phyloP scores from a whole-genome alignment of 108 stramenopile genomes.

The Pelagomonas calceolata region DNA sequence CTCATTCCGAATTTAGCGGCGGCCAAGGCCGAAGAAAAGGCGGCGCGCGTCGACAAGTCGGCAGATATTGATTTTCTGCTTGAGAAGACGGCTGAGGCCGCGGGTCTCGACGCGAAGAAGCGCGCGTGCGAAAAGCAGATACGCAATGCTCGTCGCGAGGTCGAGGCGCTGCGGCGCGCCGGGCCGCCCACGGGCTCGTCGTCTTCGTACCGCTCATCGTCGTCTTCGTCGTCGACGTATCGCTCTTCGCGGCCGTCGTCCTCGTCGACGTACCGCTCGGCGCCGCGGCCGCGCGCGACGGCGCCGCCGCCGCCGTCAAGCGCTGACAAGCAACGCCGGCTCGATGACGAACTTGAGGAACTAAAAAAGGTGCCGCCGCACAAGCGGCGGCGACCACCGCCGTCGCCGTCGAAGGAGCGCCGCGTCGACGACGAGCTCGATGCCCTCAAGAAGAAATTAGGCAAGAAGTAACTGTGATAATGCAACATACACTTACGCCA shows the following conservation, averaged over 20 bases:
- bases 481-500: no score
- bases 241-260: not conserved
- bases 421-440: slow-evolving; percentile 1
- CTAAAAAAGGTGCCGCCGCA: not conserved
- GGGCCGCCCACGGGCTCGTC: no score
- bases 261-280: not conserved
- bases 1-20: not conserved
- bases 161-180: not conserved
- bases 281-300: not conserved
- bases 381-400: not conserved
- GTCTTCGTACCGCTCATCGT: no score
- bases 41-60: not conserved
- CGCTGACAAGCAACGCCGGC: not conserved
- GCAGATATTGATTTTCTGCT: not conserved
- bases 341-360: not conserved
- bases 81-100: not conserved
- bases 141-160: not conserved
- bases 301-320: not conserved
- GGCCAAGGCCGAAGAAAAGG: not conserved
- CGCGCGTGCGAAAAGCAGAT: not conserved
- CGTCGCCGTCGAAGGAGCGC: not conserved
- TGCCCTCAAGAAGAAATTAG: not conserved
- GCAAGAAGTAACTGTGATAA: not conserved
- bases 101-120: not conserved
- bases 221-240: not conserved